Base-by-base conservation (phyloP, 345 rosid genomes). In the Eucalyptus erythrocorys region DNA sequence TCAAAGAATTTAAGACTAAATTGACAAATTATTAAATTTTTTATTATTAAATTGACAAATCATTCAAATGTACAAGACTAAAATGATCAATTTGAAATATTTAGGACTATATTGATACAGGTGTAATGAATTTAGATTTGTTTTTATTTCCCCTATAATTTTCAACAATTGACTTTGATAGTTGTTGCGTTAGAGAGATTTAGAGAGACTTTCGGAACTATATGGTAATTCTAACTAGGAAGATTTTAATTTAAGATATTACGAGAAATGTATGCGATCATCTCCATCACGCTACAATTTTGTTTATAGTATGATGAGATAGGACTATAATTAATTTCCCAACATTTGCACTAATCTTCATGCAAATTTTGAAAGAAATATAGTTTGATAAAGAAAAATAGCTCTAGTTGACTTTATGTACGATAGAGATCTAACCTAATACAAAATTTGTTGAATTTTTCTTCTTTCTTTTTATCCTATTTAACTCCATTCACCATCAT, bases 51-150 rank as follows among this genome's bases (percentile, higher is more conserved):
- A 24, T 55, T 55, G 61, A 1, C 30, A 55, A 55, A 55, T 24
- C 13, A 24, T 55, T 30, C 12, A 26, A 59, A 27, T 4, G 4
- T 24, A 22, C 5, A 4, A 9, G 61, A 55, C 13, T 22, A 55
- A 24, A 55, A 0, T 2, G 3, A 55, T 26, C 30, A 22, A 55
- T 24, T 55, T 24, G 0, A 55, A 55, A 55, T 9, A 24, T 61
- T 12, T 27, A 61, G 4, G 16, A 61, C 0, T 61, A 0, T 12
- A 61, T 6, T 61, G 8, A 3, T 4, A 30, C 0, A 13, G 6
- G 2, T 61, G 2, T 27, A 27, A 30, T 30, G 4, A 11, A 61
- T 27, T 61, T 27, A 27, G 15, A 13, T 10, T 61, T 61, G 13
- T 53, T 5, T 13, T 27, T 11, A 59, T 11, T 27, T 27, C 16